Percentiles rank a stretch among this genome's conserved stretches.
Conservation (phyloP, 2,329 filamentous ascomycete species). For the Diaporthe citriasiana region DNA sequence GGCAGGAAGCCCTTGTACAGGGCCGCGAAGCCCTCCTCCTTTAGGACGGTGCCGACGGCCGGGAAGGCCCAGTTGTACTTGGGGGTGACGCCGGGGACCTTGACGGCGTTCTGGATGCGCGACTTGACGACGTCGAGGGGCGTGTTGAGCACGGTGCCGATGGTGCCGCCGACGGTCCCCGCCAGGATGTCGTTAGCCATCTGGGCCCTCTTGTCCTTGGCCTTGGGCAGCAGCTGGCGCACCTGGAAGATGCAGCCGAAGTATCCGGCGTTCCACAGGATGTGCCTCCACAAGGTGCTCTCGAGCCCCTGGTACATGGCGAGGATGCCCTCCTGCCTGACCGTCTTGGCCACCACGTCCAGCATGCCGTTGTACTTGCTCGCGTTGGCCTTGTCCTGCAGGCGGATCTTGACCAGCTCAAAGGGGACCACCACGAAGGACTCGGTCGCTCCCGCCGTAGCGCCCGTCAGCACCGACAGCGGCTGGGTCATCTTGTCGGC, state of each 20-base stretch:
- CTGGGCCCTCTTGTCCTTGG: slow-evolving; percentile 84
- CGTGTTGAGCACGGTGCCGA: slow-evolving; percentile 90
- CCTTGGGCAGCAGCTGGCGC: slow-evolving; percentile 83
- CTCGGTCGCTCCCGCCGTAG: slow-evolving; percentile 94
- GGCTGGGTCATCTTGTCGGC: slow-evolving; percentile 90
- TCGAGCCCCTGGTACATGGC: slow-evolving; percentile 98
- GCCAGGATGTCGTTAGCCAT: slow-evolving; percentile 90
- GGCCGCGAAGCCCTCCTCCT: slow-evolving; percentile 91
- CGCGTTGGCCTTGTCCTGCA: slow-evolving; percentile 95
- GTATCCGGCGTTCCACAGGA: slow-evolving; percentile 87
- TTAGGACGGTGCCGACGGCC: slow-evolving; percentile 85
- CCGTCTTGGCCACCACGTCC: slow-evolving; percentile 85
- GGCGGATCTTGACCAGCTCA: slow-evolving; percentile 97
- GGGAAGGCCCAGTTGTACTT: slow-evolving; percentile 99
- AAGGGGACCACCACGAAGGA: slow-evolving; percentile 98
- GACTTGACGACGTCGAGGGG: slow-evolving; percentile 98
- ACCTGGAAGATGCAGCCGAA: slow-evolving; percentile 99
- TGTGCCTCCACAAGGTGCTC: slow-evolving; percentile 96
- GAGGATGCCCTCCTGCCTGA: slow-evolving; percentile 85
- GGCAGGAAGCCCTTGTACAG: slow-evolving; percentile 98
- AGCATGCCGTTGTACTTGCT: slow-evolving; percentile 88
- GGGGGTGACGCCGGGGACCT: slow-evolving; percentile 82
- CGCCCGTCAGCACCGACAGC: slow-evolving; percentile 92
- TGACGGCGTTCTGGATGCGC: slow-evolving; percentile 93
- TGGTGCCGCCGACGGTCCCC: slow-evolving; percentile 87